Evolutionary conservation across 495 filamentous ascomycete species (phyloP).

Genomic region (Patellaria atrata): DNA sequence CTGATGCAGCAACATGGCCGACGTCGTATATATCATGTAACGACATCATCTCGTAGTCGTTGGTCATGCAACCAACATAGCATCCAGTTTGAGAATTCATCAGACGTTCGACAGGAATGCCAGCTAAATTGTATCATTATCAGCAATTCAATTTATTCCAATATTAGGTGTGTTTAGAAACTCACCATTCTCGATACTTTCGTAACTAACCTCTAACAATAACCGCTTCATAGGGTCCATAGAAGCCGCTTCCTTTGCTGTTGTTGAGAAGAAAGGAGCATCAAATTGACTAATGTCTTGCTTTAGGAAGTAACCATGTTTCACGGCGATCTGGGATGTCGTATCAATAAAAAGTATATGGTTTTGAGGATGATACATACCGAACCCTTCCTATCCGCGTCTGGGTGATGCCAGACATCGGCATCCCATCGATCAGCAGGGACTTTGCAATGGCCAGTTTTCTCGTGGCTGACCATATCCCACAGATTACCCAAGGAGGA

Average conservation of each 20-base stretch:
- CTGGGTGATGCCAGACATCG: constrained; percentile 15
- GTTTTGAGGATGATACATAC: too few species aligned
- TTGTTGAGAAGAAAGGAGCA: constrained; percentile 13
- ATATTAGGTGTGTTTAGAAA: background rate
- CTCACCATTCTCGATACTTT: constrained; percentile 6
- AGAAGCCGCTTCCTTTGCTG: constrained; percentile 4
- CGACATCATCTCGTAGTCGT: constrained; percentile 6
- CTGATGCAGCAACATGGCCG: constrained; percentile 6
- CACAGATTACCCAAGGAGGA: too few species aligned
- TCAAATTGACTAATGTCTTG: constrained; percentile 10
- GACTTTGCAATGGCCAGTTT: background rate
- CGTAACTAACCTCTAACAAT: constrained; percentile 8
- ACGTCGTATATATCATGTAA: too few species aligned
- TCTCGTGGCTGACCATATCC: too few species aligned
- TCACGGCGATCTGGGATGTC: background rate
- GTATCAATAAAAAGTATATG: background rate
- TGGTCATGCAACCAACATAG: constrained; percentile 4
- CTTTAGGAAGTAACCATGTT: constrained; percentile 6
- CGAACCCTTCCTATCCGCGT: background rate
- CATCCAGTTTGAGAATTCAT: constrained; percentile 5
- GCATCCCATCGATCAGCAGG: constrained; percentile 5
- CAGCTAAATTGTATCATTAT: background rate
- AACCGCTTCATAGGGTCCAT: constrained; percentile 14
- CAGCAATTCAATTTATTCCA: background rate
- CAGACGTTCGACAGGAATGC: constrained; percentile 3